Percentiles rank a stretch among this genome's conserved stretches.
phyloP scores from a whole-genome alignment of 2,329 filamentous ascomycete genomes.

The Paraphoma sp. region DNA sequence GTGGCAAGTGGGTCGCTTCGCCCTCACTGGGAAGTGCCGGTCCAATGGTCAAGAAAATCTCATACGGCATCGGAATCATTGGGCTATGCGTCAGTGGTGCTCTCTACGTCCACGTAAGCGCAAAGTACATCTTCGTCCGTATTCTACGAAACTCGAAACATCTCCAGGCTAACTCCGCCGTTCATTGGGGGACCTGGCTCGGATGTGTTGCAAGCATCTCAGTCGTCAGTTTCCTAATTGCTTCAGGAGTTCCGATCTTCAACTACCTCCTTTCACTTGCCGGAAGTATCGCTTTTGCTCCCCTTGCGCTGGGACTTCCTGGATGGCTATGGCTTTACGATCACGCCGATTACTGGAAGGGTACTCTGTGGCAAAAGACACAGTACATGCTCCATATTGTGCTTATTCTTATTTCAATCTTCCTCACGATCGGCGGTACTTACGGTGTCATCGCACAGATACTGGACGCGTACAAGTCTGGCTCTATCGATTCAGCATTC shows the following conservation, averaged over 20 bases:
- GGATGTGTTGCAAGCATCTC: constrained; percentile 53
- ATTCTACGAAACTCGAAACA: constrained; percentile 60
- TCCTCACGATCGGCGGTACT: constrained; percentile 58
- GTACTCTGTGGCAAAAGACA: constrained; percentile 41
- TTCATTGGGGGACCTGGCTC: constrained; percentile 67
- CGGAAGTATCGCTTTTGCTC: constrained; percentile 60
- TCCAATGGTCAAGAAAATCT: constrained; percentile 64
- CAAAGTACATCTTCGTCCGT: constrained; percentile 65
- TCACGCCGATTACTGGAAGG: constrained; percentile 51
- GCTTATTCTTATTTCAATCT: constrained; percentile 55
- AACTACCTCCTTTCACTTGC: constrained; percentile 59
- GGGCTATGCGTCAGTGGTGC: constrained; percentile 60
- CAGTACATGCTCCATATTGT: constrained; percentile 52
- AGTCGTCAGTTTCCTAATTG: constrained; percentile 58
- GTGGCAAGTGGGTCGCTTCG: constrained; percentile 67
- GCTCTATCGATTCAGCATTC: constrained; percentile 50
- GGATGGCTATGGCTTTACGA: constrained; percentile 61
- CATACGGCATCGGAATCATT: constrained; percentile 65
- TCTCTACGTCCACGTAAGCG: constrained; percentile 58
- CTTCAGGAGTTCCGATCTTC: constrained; percentile 63
- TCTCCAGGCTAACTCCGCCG: constrained; percentile 58
- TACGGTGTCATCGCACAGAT: constrained; percentile 60
- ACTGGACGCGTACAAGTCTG: constrained; percentile 58
- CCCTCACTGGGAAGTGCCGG: constrained; percentile 69
- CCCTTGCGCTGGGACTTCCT: constrained; percentile 56